Base-by-base conservation (phyloP, 176 grass and related monocot species). In the Lolium multiflorum region DNA sequence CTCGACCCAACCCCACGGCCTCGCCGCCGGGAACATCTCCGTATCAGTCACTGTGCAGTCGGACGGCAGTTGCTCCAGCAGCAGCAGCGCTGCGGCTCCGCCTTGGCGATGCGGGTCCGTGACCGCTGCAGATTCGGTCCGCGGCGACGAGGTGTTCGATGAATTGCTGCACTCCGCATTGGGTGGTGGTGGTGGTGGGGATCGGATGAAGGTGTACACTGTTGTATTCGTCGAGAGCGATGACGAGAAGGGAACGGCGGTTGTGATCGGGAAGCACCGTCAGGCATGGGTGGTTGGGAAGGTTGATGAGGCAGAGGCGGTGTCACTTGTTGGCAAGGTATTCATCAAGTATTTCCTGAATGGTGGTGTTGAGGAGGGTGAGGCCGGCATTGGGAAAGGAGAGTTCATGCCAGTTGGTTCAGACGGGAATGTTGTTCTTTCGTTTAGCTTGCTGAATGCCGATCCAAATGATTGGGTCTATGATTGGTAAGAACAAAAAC, bases 371-470 rank as follows among this genome's bases (percentile, higher is more conserved):
- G 67, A 87, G 71, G 75, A 81, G 17, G 92, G 90, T 11, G 89
- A 94, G 35, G 18, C 88, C 48, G 84, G 84, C 64, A 85, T 88
- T 46, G 90, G 89, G 1, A 94, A 92, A 88, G 87, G 82, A n/a
- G 92, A 96, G 79, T 99, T 96, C 85, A 90, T 99, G 84, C 97
- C 97, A 57, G 89, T 96, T 70, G 97, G 97, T 20, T 96, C 92
- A 12, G 97, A 99, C 44, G 97, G 97, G 43, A 94, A 88, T 80
- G 82, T 90, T 49, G 87, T 96, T 81, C 90, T 96, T 37, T 99
- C 97, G 0, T 99, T 94, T 83, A 99, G 92, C 84, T 74, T 99
- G 89, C 76, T 99, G 77, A 96, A 96, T 96, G 89, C 94, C 62
- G 80, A 99, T 89, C 92, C 90, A 25, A 90, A 68, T 37, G 94